A percentile compares a stretch with the other conserved stretches of the same genome.
phyloP scores from a whole-genome alignment of 495 filamentous ascomycete species.

The Penicillium canescens region DNA sequence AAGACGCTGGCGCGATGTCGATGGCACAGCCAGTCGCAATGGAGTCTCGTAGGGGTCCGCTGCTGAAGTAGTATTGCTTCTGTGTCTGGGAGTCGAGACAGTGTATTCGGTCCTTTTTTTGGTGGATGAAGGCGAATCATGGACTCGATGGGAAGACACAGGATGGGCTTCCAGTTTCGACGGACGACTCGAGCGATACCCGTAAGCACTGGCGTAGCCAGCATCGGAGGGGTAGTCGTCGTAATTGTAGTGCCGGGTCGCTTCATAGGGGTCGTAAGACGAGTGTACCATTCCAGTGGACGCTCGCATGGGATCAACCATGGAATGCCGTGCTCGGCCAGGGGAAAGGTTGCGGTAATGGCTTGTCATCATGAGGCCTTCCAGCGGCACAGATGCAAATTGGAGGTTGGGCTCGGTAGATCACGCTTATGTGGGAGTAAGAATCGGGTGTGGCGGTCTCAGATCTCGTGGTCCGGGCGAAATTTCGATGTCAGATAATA shows the following conservation, averaged over 20 bases:
- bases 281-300: conserved; percentile 50
- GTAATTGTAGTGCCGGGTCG: conserved; percentile 29
- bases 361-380: conserved; percentile 14
- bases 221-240: conserved; percentile 37
- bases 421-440: too few species aligned
- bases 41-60: conserved; percentile 29
- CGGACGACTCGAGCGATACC: conserved; percentile 24
- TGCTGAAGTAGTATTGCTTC: conserved; percentile 39
- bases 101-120: conserved; percentile 46
- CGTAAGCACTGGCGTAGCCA: conserved; percentile 31
- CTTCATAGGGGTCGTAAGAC: conserved; percentile 37
- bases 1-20: conserved; percentile 23
- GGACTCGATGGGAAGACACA: conserved; percentile 35
- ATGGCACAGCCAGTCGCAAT: conserved; percentile 25
- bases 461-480: neutral
- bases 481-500: neutral
- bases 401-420: neutral
- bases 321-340: conserved; percentile 25
- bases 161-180: conserved; percentile 39
- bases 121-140: conserved; percentile 31
- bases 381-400: neutral
- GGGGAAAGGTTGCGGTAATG: conserved; percentile 34
- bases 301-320: conserved; percentile 45
- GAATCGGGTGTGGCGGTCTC: neutral
- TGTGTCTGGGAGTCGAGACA: conserved; percentile 34